Percentiles rank a stretch among this genome's conserved stretches.
Evolutionary conservation across 2,329 filamentous ascomycete species (phyloP).

Genomic region (Aplosporella prunicola): DNA sequence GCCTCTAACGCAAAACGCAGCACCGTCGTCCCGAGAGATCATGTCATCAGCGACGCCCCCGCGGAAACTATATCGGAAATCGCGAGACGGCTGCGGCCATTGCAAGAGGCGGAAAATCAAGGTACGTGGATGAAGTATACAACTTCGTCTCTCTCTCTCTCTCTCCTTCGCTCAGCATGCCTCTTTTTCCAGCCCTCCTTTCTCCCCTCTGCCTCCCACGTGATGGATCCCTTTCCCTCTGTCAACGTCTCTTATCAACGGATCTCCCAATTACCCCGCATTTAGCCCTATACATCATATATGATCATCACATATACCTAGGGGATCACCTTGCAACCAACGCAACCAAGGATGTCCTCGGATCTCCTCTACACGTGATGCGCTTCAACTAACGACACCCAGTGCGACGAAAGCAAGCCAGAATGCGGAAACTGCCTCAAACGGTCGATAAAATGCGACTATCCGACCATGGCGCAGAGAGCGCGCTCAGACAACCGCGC

Average conservation of each 20-base stretch:
- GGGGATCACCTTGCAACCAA: not conserved
- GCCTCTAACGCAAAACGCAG: no score
- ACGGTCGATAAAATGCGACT: constrained; percentile 22
- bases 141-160: not conserved
- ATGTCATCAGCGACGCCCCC: no score
- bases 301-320: not conserved
- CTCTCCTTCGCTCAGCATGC: not conserved
- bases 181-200: not conserved
- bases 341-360: not conserved
- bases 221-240: not conserved
- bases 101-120: constrained; percentile 11
- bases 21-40: no score
- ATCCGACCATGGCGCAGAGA: constrained; percentile 8
- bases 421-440: constrained; percentile 24
- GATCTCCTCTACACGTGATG: constrained; percentile 1
- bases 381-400: not conserved
- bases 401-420: constrained; percentile 25
- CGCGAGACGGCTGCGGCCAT: constrained; percentile 8
- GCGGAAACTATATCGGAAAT: constrained; percentile 8
- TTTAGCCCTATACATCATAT: not conserved
- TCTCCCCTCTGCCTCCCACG: not conserved
- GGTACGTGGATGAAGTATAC: not conserved
- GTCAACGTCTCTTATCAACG: not conserved
- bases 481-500: constrained; percentile 6
- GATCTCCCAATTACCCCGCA: not conserved